phyloP scores from a whole-genome alignment of 2,329 filamentous ascomycete genomes.

The Fusarium protoensiforme region DNA sequence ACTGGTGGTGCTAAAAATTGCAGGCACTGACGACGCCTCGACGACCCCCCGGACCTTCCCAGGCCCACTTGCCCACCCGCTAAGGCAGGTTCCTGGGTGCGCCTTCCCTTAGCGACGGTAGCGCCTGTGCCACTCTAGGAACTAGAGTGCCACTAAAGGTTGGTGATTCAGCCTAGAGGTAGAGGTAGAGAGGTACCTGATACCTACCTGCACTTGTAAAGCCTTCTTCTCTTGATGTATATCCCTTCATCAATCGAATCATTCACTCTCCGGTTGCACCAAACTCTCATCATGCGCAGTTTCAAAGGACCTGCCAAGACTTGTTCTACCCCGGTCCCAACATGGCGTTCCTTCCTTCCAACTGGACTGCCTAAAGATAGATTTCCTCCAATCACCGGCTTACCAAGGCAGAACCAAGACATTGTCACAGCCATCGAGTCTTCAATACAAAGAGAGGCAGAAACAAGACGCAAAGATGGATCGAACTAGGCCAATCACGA shows the following conservation, averaged over 20 bases:
- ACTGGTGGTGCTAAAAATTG: neutral
- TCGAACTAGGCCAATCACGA: neutral
- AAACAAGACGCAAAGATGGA: neutral
- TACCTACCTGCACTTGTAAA: neutral
- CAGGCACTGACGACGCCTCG: neutral
- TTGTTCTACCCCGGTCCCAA: neutral
- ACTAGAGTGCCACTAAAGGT: neutral
- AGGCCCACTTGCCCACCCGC: neutral
- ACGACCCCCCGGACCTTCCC: neutral
- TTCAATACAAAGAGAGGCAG: neutral
- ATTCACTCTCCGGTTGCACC: neutral
- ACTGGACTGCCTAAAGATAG: neutral
- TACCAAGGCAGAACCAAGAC: neutral
- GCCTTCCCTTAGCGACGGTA: neutral
- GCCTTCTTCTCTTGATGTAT: neutral
- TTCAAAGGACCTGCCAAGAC: neutral
- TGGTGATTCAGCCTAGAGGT: neutral
- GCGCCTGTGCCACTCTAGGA: neutral
- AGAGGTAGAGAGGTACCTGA: neutral
- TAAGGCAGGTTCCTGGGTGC: neutral
- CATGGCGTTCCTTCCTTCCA: neutral
- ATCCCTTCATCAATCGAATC: neutral
- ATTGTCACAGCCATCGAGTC: neutral
- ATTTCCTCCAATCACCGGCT: neutral
- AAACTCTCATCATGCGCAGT: neutral